Conservation (phyloP, 352 stramenopile species). For the Blastocystis hominis region DNA sequence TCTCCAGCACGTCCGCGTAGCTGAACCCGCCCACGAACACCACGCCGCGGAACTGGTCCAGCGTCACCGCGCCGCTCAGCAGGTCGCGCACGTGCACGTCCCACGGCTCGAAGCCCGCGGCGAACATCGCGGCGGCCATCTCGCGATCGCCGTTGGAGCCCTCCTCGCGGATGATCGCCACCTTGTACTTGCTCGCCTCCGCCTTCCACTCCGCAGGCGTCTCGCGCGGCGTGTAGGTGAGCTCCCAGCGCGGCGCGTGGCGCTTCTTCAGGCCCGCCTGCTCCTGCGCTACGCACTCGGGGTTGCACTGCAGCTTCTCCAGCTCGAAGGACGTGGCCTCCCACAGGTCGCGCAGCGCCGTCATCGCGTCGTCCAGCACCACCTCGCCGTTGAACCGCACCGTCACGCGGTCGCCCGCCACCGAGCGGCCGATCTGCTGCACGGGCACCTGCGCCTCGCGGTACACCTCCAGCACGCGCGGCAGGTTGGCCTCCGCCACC, state of each 20-base stretch:
- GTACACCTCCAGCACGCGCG: constrained; percentile 77
- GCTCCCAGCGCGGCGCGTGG: constrained; percentile 67
- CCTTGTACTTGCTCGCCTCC: constrained; percentile 72
- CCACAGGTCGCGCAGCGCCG: constrained; percentile 85
- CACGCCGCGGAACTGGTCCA: constrained; percentile 88
- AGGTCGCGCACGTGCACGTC: constrained; percentile 91
- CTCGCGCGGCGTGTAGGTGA: constrained; percentile 64
- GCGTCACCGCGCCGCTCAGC: constrained; percentile 74
- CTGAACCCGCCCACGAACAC: constrained; percentile 96
- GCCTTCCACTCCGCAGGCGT: constrained; percentile 72
- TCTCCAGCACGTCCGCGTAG: constrained; percentile 95
- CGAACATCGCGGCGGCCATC: constrained; percentile 90
- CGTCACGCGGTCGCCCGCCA: constrained; percentile 71
- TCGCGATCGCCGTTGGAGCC: constrained; percentile 96
- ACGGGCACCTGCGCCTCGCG: constrained; percentile 70
- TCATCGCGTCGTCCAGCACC: constrained; percentile 70
- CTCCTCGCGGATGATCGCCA: constrained; percentile 91
- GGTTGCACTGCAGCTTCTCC: constrained; percentile 90
- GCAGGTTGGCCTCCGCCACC: constrained; percentile 68
- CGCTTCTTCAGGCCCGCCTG: constrained; percentile 78
- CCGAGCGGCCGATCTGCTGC: constrained; percentile 79
- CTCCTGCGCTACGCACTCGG: constrained; percentile 84
- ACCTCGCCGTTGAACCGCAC: constrained; percentile 76
- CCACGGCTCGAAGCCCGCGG: constrained; percentile 94
- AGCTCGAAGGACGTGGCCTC: constrained; percentile 93